These are phyloP conservation scores for Microdochium nivale DNA, from an alignment of 2,329 filamentous ascomycete species.

Conservation along the genomic window DNA sequence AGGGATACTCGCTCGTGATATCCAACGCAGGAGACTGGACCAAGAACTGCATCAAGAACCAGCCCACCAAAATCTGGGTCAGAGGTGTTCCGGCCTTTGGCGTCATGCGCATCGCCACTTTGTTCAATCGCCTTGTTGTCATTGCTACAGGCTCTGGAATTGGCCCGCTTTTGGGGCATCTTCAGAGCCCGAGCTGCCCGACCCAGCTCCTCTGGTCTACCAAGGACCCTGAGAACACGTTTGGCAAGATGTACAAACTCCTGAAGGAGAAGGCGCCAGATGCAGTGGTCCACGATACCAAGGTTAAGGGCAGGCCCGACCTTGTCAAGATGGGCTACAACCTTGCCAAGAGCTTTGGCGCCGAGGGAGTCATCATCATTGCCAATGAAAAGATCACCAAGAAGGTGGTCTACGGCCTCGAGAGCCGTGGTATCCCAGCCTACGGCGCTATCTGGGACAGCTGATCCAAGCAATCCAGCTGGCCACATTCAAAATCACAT, in stretches of 20 bases:
- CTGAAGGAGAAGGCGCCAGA: conserved; percentile 44
- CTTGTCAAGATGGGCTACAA: conserved; percentile 40
- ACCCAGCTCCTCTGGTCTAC: conserved; percentile 62
- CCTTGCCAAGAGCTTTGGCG: conserved; percentile 42
- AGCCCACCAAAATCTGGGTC: conserved; percentile 56
- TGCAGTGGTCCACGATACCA: conserved; percentile 62
- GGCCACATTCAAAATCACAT: background rate
- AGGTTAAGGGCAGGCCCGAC: conserved; percentile 48
- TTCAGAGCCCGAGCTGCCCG: conserved; percentile 36
- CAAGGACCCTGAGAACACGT: conserved; percentile 51
- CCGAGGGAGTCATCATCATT: conserved; percentile 67
- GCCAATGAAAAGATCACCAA: conserved; percentile 60
- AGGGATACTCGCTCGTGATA: conserved; percentile 59
- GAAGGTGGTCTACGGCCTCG: conserved; percentile 60
- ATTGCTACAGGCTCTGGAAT: conserved; percentile 69
- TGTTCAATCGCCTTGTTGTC: conserved; percentile 58
- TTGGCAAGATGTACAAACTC: conserved; percentile 47
- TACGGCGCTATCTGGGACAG: conserved; percentile 71
- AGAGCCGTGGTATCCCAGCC: conserved; percentile 55
- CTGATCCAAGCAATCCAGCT: conserved; percentile 16
- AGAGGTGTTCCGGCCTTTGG: conserved; percentile 59
- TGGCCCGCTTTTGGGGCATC: conserved; percentile 56
- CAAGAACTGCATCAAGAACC: conserved; percentile 48
- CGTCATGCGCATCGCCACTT: conserved; percentile 56
- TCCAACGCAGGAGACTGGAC: conserved; percentile 75